A percentile compares a stretch with the other conserved stretches of the same genome.
These are phyloP conservation scores for Cladosporium sp. DNA, from an alignment of 2,329 filamentous ascomycete genomes.

Conservation along the genomic window DNA sequence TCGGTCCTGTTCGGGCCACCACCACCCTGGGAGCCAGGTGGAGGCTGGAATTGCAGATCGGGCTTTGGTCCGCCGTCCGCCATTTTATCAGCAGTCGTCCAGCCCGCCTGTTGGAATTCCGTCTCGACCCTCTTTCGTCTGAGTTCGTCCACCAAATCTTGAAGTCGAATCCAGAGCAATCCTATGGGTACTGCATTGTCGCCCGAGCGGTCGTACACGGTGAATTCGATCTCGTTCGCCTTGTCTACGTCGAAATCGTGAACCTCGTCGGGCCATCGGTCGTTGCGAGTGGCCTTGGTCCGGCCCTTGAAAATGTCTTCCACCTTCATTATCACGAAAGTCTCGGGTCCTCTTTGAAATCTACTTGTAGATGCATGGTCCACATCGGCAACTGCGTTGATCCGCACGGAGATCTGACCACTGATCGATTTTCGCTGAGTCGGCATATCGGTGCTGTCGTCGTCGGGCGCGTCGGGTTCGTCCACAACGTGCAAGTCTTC, in stretches of 20 bases:
- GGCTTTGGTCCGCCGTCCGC: conserved; percentile 59
- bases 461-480: conserved; percentile 57
- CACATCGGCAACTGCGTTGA: conserved; percentile 88
- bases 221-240: conserved; percentile 96
- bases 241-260: conserved; percentile 96
- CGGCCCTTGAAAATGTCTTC: conserved; percentile 90
- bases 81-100: conserved; percentile 98
- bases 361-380: conserved; percentile 81
- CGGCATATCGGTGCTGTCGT: conserved; percentile 94
- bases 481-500: conserved; percentile 82
- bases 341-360: conserved; percentile 89
- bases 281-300: conserved; percentile 80
- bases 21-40: conserved; percentile 43
- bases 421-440: conserved; percentile 95
- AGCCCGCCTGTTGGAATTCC: conserved; percentile 90
- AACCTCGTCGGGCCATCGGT: conserved; percentile 87
- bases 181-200: conserved; percentile 91
- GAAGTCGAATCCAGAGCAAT: conserved; percentile 93
- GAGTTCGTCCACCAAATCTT: conserved; percentile 96
- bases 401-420: conserved; percentile 81
- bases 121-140: conserved; percentile 95
- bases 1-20: conserved; percentile 24
- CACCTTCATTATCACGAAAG: conserved; percentile 93
- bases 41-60: conserved; percentile 56
- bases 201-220: conserved; percentile 90